phyloP scores from a whole-genome alignment of 192 early-diverging fungal genomes.

The Backusella luteola region DNA sequence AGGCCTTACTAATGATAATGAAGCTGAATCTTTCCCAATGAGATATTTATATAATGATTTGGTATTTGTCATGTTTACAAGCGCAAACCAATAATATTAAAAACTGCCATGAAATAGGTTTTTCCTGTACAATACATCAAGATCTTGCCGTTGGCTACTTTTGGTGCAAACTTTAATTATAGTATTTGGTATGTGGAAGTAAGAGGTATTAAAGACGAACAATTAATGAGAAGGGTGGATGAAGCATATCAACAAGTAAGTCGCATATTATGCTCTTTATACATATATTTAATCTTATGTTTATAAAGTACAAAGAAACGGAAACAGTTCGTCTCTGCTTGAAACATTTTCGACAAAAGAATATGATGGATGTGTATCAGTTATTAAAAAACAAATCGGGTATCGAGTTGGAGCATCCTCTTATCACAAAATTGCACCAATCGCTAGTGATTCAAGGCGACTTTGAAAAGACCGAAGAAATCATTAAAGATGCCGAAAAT shows the following conservation, averaged over 20 bases:
- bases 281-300: neutral
- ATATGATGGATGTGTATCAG: slow-evolving; percentile 73
- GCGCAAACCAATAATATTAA: neutral
- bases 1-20: slow-evolving; percentile 66
- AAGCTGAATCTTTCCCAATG: slow-evolving; percentile 86
- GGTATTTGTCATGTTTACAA: slow-evolving; percentile 38
- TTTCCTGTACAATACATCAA: slow-evolving; percentile 93
- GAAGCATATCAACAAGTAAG: slow-evolving; percentile 63
- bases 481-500: slow-evolving; percentile 61
- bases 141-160: slow-evolving; percentile 88
- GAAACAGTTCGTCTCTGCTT: slow-evolving; percentile 84
- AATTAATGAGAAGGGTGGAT: slow-evolving; percentile 39
- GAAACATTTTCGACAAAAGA: slow-evolving; percentile 86
- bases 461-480: slow-evolving; percentile 69
- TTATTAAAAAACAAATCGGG: slow-evolving; percentile 61
- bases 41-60: slow-evolving; percentile 70
- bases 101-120: slow-evolving; percentile 33
- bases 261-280: neutral
- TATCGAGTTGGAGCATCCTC: slow-evolving; percentile 74
- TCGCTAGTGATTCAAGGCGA: slow-evolving; percentile 69
- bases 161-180: slow-evolving; percentile 94
- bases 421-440: slow-evolving; percentile 74
- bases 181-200: slow-evolving; percentile 94
- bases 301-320: slow-evolving; percentile 68
- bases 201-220: slow-evolving; percentile 64